Conservation (phyloP, 129 eudicot species). For the Logfia minima region DNA sequence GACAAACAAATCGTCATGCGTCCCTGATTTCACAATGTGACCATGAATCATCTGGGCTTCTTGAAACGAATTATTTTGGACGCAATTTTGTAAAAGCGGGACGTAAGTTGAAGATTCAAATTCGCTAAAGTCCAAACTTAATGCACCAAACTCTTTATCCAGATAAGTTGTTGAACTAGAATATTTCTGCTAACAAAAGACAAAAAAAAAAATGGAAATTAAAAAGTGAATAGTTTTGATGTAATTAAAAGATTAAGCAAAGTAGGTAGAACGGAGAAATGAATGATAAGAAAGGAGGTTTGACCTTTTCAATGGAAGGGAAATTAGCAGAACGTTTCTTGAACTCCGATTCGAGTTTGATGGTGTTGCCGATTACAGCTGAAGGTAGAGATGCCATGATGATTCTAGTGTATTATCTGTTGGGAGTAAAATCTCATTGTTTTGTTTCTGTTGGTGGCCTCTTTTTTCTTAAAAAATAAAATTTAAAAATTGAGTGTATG, state of each 20-base stretch:
- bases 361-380: slow-evolving; percentile 48
- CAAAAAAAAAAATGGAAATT: neutral
- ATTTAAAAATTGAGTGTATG: neutral
- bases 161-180: slow-evolving; percentile 24
- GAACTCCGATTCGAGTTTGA: slow-evolving; percentile 70
- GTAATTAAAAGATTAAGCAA: neutral
- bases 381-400: slow-evolving; percentile 78
- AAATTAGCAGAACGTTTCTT: slow-evolving; percentile 45
- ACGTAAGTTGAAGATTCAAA: slow-evolving; percentile 54
- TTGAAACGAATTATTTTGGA: slow-evolving; percentile 47
- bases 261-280: neutral
- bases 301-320: slow-evolving; percentile 61
- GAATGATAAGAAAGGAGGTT: neutral
- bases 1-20: slow-evolving; percentile 51
- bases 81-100: slow-evolving; percentile 75
- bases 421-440: neutral
- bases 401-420: neutral
- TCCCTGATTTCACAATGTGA: slow-evolving; percentile 67
- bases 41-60: slow-evolving; percentile 55
- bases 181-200: slow-evolving; percentile 33
- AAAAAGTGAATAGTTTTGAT: neutral
- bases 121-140: slow-evolving; percentile 48
- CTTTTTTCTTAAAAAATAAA: neutral
- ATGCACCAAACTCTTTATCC: slow-evolving; percentile 44
- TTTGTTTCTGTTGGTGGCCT: neutral